These are phyloP conservation scores for Poteriospumella lacustris DNA, from an alignment of 108 stramenopile species.

Conservation along the genomic window DNA sequence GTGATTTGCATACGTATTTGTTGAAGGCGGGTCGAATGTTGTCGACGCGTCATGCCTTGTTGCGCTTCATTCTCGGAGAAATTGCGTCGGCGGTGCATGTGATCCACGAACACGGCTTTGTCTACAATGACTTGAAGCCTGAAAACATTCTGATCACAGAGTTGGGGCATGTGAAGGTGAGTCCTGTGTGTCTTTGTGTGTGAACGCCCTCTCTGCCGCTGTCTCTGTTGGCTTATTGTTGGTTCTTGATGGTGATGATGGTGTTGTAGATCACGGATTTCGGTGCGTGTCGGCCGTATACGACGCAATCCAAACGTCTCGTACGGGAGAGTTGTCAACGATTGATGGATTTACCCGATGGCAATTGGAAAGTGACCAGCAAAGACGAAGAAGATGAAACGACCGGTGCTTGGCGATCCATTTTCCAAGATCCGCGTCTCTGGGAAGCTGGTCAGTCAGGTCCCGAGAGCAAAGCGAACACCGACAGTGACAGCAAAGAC, in stretches of 20 bases:
- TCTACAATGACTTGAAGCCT: constrained; percentile 78
- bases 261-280: constrained; percentile 67
- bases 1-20: constrained; percentile 81
- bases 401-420: constrained; percentile 12
- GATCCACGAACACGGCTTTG: constrained; percentile 36
- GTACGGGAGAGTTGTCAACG: constrained; percentile 57
- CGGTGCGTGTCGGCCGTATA: constrained; percentile 80
- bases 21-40: constrained; percentile 57
- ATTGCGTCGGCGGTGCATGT: not conserved
- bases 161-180: constrained; percentile 81
- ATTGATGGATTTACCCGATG: constrained; percentile 69
- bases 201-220: too few species aligned
- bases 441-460: too few species aligned
- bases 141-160: constrained; percentile 90
- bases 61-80: constrained; percentile 14
- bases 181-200: not conserved
- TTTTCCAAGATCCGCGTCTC: too few species aligned
- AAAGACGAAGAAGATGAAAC: not conserved
- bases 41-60: not conserved
- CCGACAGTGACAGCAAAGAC: constrained; percentile 29
- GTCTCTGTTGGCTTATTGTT: too few species aligned
- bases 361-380: constrained; percentile 68
- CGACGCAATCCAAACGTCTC: constrained; percentile 56
- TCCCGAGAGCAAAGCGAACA: constrained; percentile 14
- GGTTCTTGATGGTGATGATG: too few species aligned